These are phyloP conservation scores for Ogataea parapolymorpha DNA, from an alignment of 805 yeast genomes.

Conservation along the genomic window DNA sequence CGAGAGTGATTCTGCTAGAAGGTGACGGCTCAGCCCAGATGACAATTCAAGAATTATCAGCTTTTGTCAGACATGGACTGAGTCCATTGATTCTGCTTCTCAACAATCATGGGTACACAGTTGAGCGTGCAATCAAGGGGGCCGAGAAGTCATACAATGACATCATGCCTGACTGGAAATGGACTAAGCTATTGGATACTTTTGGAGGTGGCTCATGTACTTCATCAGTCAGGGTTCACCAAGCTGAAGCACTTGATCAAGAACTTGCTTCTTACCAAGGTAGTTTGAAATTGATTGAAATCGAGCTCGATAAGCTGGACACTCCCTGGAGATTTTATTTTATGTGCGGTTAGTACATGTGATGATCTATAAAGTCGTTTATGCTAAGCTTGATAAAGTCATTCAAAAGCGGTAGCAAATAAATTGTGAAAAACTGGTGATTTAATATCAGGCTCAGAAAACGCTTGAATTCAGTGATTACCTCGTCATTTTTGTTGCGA, in stretches of 20 bases:
- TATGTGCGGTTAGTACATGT: conserved; percentile 34
- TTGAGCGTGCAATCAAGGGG: conserved; percentile 84
- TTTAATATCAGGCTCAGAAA: conserved; percentile 29
- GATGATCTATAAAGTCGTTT: conserved; percentile 32
- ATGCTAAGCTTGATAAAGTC: conserved; percentile 31
- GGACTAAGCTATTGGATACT: conserved; percentile 63
- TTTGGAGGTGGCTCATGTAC: conserved; percentile 49
- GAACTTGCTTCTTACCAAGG: conserved; percentile 31
- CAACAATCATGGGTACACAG: conserved; percentile 87
- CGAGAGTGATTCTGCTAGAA: conserved; percentile 66
- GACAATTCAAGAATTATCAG: conserved; percentile 73
- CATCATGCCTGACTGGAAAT: conserved; percentile 76
- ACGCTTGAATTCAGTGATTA: conserved; percentile 27
- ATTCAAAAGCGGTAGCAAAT: conserved; percentile 25
- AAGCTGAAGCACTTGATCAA: conserved; percentile 37
- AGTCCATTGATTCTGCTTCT: conserved; percentile 69
- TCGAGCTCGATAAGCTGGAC: conserved; percentile 55
- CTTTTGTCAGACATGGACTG: conserved; percentile 31
- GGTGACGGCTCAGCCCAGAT: conserved; percentile 96
- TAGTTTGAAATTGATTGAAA: conserved; percentile 49
- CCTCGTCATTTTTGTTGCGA: conserved; percentile 21
- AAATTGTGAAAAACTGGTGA: conserved; percentile 23
- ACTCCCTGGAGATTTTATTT: conserved; percentile 58
- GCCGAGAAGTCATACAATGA: conserved; percentile 76
- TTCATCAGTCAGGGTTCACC: conserved; percentile 32